Base-by-base conservation (phyloP, 306 rosid genomes). In the Luffa aegyptiaca region DNA sequence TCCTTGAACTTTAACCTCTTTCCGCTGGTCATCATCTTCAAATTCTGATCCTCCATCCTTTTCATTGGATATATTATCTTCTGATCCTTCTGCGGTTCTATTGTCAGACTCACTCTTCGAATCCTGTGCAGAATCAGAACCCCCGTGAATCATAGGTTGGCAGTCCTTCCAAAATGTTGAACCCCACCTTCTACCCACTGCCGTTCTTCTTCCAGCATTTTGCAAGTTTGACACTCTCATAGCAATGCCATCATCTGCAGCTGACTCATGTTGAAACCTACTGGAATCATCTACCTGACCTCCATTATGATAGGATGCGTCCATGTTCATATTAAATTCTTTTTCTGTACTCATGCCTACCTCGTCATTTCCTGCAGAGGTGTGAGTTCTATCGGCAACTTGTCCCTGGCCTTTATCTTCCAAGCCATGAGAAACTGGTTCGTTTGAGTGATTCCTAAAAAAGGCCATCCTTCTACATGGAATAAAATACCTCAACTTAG, bases 131-230 rank as follows among this genome's bases (percentile, higher is more conserved):
- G 93, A 93, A 78, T 93, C 98, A 21, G 90, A 84, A 70, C 92
- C 97, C 73, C 87, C 92, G 82, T 80, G 90, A 39, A 91, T 83
- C 92, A 85, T 80, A 73, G 97, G 99, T 70, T 88, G 94, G 83
- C 97, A 93, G 84, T 93, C 98, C 90, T 96, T 90, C 97, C 97
- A 96, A 89, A 96, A 96, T 35, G 86, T 89, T 8, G 99, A 91
- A 82, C 99, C 99, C 99, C 99, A 96, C 86, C 88, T 89, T 82
- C 97, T 97, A 39, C 85, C 83, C 81, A 84, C 75, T 48, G 86
- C 85, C 35, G 87, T 84, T 84, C 90, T 90, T 87, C 93, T 93
- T 81, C 88, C 94, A 85, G 91, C 68, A 78, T 86, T 71, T 61
- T 83, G 91, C 48, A 86, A 85, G 87, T 85, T 90, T 21, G 93